Conservation (phyloP, 371 early-diverging fungal genomes). For the Coemansia sp. region DNA sequence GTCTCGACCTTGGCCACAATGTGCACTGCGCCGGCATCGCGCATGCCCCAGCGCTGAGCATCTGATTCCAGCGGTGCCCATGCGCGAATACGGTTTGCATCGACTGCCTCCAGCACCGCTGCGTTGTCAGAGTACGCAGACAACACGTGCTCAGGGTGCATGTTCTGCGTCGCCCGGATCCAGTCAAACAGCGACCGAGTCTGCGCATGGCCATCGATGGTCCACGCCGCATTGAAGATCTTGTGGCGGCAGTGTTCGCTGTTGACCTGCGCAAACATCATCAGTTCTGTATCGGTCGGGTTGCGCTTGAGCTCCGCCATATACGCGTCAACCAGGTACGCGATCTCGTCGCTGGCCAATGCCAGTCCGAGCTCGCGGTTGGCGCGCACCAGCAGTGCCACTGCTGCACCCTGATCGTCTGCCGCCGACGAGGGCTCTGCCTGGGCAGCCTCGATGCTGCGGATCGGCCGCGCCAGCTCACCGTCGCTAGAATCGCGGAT, state of each 20-base stretch:
- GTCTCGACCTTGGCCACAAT: slow-evolving; percentile 96
- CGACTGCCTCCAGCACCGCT: slow-evolving; percentile 85
- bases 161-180: slow-evolving; percentile 90
- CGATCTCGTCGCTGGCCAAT: slow-evolving; percentile 90
- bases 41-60: slow-evolving; percentile 29
- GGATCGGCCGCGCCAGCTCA: slow-evolving; percentile 83
- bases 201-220: slow-evolving; percentile 79
- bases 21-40: slow-evolving; percentile 54
- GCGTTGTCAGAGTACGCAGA: slow-evolving; percentile 98
- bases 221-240: slow-evolving; percentile 95
- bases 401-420: slow-evolving; percentile 9
- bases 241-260: slow-evolving; percentile 99
- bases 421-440: not conserved
- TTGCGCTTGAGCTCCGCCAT: slow-evolving; percentile 70
- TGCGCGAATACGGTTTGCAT: slow-evolving; percentile 66
- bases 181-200: slow-evolving; percentile 85
- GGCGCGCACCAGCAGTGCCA: slow-evolving; percentile 66
- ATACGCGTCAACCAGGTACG: slow-evolving; percentile 87
- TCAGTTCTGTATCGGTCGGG: slow-evolving; percentile 96
- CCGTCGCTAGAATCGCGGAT: slow-evolving; percentile 71
- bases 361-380: slow-evolving; percentile 91
- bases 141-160: slow-evolving; percentile 73
- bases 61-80: slow-evolving; percentile 32
- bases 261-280: slow-evolving; percentile 99
- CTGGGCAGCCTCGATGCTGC: slow-evolving; percentile 68